Evolutionary conservation across 1,284 basidiomycete species (phyloP), one percentile per base, ranked within the genome.

Genomic region (Clitocybe nebularis): DNA sequence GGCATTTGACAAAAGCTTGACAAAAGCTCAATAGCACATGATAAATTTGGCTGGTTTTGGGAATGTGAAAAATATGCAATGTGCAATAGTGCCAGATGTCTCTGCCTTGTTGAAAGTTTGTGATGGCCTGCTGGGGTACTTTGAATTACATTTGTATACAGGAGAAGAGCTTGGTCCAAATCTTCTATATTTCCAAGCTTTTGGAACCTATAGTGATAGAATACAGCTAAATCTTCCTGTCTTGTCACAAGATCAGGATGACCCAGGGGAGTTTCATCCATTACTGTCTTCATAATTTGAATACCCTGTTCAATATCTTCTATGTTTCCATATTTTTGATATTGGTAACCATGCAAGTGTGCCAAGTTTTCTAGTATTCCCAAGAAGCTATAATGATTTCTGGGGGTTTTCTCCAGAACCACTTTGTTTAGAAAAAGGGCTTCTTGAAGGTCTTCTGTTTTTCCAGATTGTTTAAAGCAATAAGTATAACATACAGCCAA

Each of bases 401-500:
- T n/a, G n/a, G n/a, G n/a, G n/a, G n/a, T n/a, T n/a, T n/a, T n/a
- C n/a, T n/a, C n/a, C n/a, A n/a, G n/a, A n/a, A n/a, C n/a, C n/a
- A n/a, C n/a, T n/a, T n/a, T n/a, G n/a, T n/a, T n/a, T n/a, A n/a
- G n/a, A n/a, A n/a, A n/a, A 9, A 41, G 14, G 6, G 39, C 17
- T 7, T 2, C 17, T 16, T 29, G 13, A 17, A 21, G 29, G 19
- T 33, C 19, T 3, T 41, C 29, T 7, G 14, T 9, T 13, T 17
- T 35, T 11, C 33, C 33, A 17, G 20, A 14, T 17, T 17, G 14
- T 17, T n/a, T 17, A 17, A 16, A 35, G 13, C 4, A 4, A 17
- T 49, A 14, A 6, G 40, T 20, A 28, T 46, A 49, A n/a, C 39
- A 39, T 14, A 5, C 28, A 30, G 28, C 28, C 11, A 30, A 30